Conservation (phyloP, 176 grass and related monocot genomes). For the Aegilops longissima region DNA sequence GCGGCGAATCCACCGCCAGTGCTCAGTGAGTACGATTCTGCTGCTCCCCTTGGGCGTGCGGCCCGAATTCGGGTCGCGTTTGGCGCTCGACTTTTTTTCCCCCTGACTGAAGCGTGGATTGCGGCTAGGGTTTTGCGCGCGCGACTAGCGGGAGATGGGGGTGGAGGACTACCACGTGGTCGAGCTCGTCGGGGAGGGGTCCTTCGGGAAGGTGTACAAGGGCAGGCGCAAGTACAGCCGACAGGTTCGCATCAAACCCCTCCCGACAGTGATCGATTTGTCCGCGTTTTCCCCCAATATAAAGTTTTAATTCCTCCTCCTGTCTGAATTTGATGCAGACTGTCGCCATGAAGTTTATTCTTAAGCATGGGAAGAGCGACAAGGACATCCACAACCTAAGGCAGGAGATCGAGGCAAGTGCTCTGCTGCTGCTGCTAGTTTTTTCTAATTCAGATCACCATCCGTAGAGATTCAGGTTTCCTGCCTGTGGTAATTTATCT, state of each 20-base stretch:
- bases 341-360: slow-evolving; percentile 95
- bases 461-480: not conserved
- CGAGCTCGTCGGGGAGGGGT: slow-evolving; percentile 83
- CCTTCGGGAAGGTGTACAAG: slow-evolving; percentile 96
- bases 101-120: not conserved
- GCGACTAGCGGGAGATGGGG: slow-evolving; percentile 36
- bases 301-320: not conserved
- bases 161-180: slow-evolving; percentile 90
- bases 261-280: not conserved
- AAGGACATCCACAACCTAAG: slow-evolving; percentile 95
- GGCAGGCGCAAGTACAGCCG: slow-evolving; percentile 78
- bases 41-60: not conserved
- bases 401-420: slow-evolving; percentile 83
- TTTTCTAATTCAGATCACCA: not conserved
- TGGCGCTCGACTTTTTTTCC: not conserved
- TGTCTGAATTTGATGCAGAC: slow-evolving; percentile 48
- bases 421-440: not conserved
- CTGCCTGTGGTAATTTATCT: not conserved
- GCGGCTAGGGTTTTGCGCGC: slow-evolving; percentile 11
- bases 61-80: not conserved
- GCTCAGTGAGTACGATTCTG: not conserved
- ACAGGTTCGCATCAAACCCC: slow-evolving; percentile 45
- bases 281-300: not conserved
- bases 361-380: slow-evolving; percentile 87
- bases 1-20: not conserved